These are phyloP conservation scores for Colletotrichum gigasporum DNA, from an alignment of 2,329 filamentous ascomycete genomes.

Conservation along the genomic window DNA sequence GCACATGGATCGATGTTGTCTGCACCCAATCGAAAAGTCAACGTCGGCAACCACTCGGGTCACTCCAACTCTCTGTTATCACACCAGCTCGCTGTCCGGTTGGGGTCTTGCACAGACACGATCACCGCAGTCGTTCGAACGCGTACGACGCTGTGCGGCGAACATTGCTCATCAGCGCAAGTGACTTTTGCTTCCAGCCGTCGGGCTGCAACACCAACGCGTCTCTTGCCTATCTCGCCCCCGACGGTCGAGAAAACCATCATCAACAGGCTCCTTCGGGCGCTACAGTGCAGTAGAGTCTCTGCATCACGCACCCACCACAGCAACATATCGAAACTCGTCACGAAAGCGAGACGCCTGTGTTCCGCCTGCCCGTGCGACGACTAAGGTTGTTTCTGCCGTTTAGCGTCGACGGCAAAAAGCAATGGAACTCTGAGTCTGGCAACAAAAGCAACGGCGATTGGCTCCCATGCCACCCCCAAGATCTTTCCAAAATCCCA, in stretches of 20 bases:
- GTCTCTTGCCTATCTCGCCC: neutral
- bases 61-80: neutral
- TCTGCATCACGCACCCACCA: neutral
- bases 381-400: neutral
- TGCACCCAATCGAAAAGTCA: conserved; percentile 2
- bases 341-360: conserved; percentile 10
- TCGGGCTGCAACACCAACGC: neutral
- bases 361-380: neutral
- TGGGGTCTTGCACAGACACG: conserved; percentile 15
- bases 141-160: neutral
- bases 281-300: too few species aligned
- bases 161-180: neutral
- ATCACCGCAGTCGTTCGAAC: conserved; percentile 1
- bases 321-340: neutral
- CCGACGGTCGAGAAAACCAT: neutral
- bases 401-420: neutral
- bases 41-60: neutral
- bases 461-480: neutral
- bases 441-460: neutral
- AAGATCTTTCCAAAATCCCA: neutral
- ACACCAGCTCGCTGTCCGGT: too few species aligned
- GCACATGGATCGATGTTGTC: neutral
- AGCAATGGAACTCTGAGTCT: neutral
- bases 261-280: neutral
- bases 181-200: neutral